These are phyloP conservation scores for Oldenlandia corymbosa DNA, from an alignment of 257 asterid species.

Conservation along the genomic window DNA sequence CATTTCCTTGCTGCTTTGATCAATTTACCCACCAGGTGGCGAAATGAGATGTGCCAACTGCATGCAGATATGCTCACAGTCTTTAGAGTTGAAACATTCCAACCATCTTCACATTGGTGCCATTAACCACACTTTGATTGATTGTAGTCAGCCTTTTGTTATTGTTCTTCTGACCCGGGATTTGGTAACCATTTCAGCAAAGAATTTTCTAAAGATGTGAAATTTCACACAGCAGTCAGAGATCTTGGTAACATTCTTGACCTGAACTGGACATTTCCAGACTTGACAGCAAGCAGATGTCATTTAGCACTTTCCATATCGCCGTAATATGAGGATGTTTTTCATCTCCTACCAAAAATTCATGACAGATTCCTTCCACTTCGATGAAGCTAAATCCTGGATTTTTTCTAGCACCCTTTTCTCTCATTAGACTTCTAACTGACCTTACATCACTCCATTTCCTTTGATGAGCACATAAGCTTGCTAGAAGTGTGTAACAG, in stretches of 20 bases:
- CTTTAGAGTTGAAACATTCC: neutral
- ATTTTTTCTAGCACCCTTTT: constrained; percentile 53
- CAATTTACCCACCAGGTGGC: neutral
- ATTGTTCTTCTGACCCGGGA: too few relatives aligned
- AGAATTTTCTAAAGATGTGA: too few relatives aligned
- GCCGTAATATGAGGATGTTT: constrained; percentile 43
- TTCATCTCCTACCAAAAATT: constrained; percentile 60
- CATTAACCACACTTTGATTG: too few relatives aligned
- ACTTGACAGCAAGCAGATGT: constrained; percentile 34
- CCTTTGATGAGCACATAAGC: constrained; percentile 58
- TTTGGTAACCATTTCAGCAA: neutral
- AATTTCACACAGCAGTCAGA: neutral
- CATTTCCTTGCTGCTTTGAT: neutral
- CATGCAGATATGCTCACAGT: neutral
- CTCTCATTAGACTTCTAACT: constrained; percentile 69
- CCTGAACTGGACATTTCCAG: constrained; percentile 25
- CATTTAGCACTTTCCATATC: constrained; percentile 41
- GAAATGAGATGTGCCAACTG: neutral
- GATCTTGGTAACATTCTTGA: constrained; percentile 6
- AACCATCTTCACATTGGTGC: too few relatives aligned
- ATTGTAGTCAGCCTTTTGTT: too few relatives aligned
- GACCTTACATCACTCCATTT: constrained; percentile 62
- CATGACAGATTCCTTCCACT: constrained; percentile 59
- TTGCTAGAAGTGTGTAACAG: constrained; percentile 57
- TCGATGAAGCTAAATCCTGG: constrained; percentile 71